Base-by-base conservation (phyloP, 768 basidiomycete genomes). In the Termitomyces sp. region DNA sequence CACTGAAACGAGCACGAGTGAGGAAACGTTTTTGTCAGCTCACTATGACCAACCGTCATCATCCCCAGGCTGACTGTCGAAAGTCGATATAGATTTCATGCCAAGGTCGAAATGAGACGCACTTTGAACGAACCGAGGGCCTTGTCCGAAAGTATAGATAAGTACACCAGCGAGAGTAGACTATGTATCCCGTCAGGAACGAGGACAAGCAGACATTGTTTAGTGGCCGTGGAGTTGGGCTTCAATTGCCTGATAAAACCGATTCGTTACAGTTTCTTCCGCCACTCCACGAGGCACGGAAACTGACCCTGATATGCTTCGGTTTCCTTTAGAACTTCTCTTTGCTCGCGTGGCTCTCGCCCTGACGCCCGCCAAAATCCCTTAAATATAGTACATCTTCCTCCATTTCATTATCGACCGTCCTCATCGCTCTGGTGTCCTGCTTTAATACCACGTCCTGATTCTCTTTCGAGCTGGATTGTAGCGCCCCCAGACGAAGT, bases 371-470 rank as follows among this genome's bases (percentile, higher is more conserved):
- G 21, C 54, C 28, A 58, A 52, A 56, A 52, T 46, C 51, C 62
- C 39, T 56, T 63, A 63, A 63, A 60, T 60, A 60, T 60, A 60
- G 56, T 50, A 43, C 39, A 55, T 40, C 51, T 50, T 45, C 34
- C 52, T 30, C 45, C 43, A 45, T 52, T 52, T 53, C 51, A 52
- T 52, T 45, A 52, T 43, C 50, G 39, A 21, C 54, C 56, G 50
- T 41, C 39, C 28, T 52, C 56, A 21, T 52, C 56, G 44, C 50
- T 47, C 52, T 30, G 44, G 35, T 28, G 5, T 28, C 32, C 25
- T 27, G 14, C 27, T 25, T 41, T 27, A 45, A 45, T 42, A 17
- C 47, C n/a, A 16, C 9, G 16, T 34, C 19, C 37, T 34, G n/a
- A 9, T 35, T 37, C 35, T 53, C 40, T 39, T 37, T 55, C 23